Evolutionary conservation across 1,284 basidiomycete genomes (phyloP).

Genomic region (Exobasidium rhododendri): DNA sequence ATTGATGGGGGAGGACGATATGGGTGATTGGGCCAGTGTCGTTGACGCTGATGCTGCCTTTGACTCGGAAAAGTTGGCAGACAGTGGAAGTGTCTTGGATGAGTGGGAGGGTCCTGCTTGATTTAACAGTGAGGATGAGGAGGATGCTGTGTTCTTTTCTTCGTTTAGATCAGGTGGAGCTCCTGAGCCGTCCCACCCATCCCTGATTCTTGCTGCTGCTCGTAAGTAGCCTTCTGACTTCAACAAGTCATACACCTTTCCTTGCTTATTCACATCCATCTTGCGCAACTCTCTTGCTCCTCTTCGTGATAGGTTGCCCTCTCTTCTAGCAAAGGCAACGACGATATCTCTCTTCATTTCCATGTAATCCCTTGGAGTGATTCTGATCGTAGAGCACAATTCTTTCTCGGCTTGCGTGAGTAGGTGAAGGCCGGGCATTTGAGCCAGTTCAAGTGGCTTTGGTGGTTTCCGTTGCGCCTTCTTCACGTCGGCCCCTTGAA

Average conservation of each 20-base stretch:
- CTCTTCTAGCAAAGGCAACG: constrained; percentile 35
- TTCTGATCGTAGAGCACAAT: constrained; percentile 46
- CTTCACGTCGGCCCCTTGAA: not conserved
- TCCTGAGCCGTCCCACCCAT: constrained; percentile 2
- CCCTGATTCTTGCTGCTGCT: not conserved
- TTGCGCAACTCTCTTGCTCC: constrained; percentile 43
- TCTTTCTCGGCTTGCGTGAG: constrained; percentile 44
- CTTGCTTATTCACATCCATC: constrained; percentile 49
- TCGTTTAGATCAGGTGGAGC: constrained; percentile 2
- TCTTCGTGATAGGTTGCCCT: constrained; percentile 41
- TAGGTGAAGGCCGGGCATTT: constrained; percentile 43
- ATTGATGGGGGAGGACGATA: no score
- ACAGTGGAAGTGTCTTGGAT: no score
- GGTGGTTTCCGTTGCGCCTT: constrained; percentile 21
- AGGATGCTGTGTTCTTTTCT: no score
- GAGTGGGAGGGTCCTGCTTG: no score
- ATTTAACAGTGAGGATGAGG: no score
- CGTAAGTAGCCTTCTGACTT: constrained; percentile 46
- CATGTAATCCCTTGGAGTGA: constrained; percentile 49
- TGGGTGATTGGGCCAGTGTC: no score
- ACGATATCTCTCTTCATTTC: constrained; percentile 51
- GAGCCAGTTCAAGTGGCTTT: constrained; percentile 43
- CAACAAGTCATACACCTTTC: constrained; percentile 51
- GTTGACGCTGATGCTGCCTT: no score
- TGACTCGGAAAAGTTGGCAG: no score